Base-by-base conservation (phyloP, 2,329 filamentous ascomycete species). In the Trichoderma atrobrunneum region DNA sequence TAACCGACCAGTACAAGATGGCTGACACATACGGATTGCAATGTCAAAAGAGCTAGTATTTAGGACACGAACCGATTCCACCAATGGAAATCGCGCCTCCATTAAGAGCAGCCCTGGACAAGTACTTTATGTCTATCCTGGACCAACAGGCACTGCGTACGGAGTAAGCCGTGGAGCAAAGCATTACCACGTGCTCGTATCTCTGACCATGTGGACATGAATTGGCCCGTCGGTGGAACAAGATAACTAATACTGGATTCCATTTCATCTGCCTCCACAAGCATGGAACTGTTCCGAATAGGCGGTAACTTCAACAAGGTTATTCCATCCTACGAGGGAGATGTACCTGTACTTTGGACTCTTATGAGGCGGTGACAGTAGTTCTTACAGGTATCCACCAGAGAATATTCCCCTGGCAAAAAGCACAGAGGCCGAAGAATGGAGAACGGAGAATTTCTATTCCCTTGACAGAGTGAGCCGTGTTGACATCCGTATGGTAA, bases 351-450 rank as follows among this genome's bases (percentile, higher is more conserved):
- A 24, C 63, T 65, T 32, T 24, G 62, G 11, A 21, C 39, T 21
- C 32, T 5, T 10, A 28, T 43, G 51, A 67, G 51, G 64, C 51
- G 51, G 64, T 67, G 64, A 59, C 51, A 43, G 64, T 59, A 59
- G 64, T 39, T 67, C 64, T 67, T 59, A 67, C 64, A 43, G 32
- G 51, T 59, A 21, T 28, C 64, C 64, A 67, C 64, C 51, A 59
- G 16, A 59, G 16, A 59, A 21, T 8, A 67, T 59, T 24, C 24
- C 63, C 64, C 64, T 43, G 48, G 64, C 30, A 21, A 43, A 34
- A 43, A 6, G 16, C 11, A 39, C 24, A 39, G 59, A 59, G 34
- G 51, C 18, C 12, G 24, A 67, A 34, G 57, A 39, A 59, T n/a
- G 3, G 16, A 2, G 64, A 59, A 32, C 34, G 24, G 32, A 57